Base-by-base conservation (phyloP, 164 flowering plant species). In the Stephania cephalantha region DNA sequence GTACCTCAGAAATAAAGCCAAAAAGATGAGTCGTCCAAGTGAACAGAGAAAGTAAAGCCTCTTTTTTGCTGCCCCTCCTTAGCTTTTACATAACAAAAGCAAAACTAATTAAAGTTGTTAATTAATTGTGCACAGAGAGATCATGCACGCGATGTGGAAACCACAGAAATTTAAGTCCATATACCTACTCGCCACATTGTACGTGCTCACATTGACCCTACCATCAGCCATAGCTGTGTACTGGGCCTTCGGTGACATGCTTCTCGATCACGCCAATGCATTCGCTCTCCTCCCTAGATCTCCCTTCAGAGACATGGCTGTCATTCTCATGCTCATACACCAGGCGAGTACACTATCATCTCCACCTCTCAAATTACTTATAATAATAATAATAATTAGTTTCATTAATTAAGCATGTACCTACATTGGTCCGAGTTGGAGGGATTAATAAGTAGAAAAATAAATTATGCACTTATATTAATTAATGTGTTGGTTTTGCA, bases 141-240 rank as follows among this genome's bases (percentile, higher is more conserved):
- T 95, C 3, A 95, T 95, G 98, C 97, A 95, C 73, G 98, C 98
- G 9, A 95, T 95, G 98, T 95, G 97, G 97, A 93, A 90, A 85
- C 98, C 99, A 0, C 97, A 90, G 76, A 95, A 90, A 82, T 95
- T 95, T 83, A 95, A 94, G 83, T 89, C 92, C 68, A 94, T 94
- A 73, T 94, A 94, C 80, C 78, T 92, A 68, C 53, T 86, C 73
- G 98, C 97, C 0, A 94, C 98, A 1, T 68, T 91, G 63, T 94
- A 91, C 78, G 98, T 94, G 69, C 77, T 94, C 75, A 92, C 98
- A 45, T 88, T 92, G 84, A 94, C 98, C 17, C 86, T 94, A 1
- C 98, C 98, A 0, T 92, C 98, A 0, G 97, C 97, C 1, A 74
- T 85, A 9, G 88, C 98, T 7, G 94, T 91, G 9, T 92, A 94